Base-by-base conservation (phyloP, 768 basidiomycete genomes). In the Mycena kentingensis region DNA sequence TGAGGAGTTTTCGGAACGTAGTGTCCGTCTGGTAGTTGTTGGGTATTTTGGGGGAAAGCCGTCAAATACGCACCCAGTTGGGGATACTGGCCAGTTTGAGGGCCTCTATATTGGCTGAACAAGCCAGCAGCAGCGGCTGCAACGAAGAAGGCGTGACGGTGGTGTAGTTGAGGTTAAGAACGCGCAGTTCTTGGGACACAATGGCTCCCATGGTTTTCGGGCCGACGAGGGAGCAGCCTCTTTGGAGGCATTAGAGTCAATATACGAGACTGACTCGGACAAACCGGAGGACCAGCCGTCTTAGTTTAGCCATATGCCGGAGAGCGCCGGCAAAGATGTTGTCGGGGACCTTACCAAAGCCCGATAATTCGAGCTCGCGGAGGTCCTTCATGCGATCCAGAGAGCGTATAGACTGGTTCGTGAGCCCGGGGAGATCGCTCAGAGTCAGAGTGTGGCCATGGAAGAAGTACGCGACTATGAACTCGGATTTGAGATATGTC, bases 151-250 rank as follows among this genome's bases (percentile, higher is more conserved):
- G 80, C 2, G 79, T 66, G 4, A 77, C 76, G 3, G 79, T 72
- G 2, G 87, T 89, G 52, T 82, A 82, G 59, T 77, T 86, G 29
- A 88, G 63, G 57, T 88, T 87, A 41, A 85, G 60, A 1, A 69
- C 64, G 12, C 62, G 70, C 28, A 89, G 71, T 15, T 60, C 61
- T 13, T 61, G 69, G 57, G 83, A 84, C 10, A 63, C 64, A 28
- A 66, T 64, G 10, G 76, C 75, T 5, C 74, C 77, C 12, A 73
- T 67, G 29, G 84, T 80, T 57, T 76, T 71, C 3, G 73, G 52
- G 5, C 79, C 77, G 11, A 81, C 85, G 62, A 81, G 82, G 10
- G 77, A 71, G 62, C 84, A 87, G 21, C 81, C 83, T 3, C 87
- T 88, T 22, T 24, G 22, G 22, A 61, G 25, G 50, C 34, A 27